phyloP scores from a whole-genome alignment of 1,139 yeast species.

The Kodamaea alishanica region DNA sequence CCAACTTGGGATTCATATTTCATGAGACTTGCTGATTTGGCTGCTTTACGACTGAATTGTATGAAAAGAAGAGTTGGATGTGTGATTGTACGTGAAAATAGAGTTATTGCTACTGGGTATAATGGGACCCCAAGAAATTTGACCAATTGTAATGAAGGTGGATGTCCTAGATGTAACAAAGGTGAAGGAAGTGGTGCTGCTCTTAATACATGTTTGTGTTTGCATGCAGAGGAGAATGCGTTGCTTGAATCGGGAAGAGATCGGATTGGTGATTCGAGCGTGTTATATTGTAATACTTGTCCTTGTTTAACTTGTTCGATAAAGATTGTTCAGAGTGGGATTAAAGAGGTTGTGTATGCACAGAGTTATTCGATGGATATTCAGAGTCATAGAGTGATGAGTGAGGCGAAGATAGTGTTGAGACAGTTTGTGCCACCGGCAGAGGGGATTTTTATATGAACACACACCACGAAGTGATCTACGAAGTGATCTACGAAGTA shows the following conservation, averaged over 20 bases:
- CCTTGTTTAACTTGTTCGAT: slow-evolving; percentile 96
- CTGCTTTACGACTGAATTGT: slow-evolving; percentile 89
- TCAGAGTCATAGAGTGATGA: slow-evolving; percentile 64
- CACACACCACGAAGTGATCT: background rate
- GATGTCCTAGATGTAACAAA: slow-evolving; percentile 81
- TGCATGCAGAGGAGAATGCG: slow-evolving; percentile 98
- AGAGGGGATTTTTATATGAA: slow-evolving; percentile 39
- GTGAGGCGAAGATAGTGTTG: slow-evolving; percentile 66
- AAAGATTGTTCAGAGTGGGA: slow-evolving; percentile 90
- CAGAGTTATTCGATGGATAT: slow-evolving; percentile 91
- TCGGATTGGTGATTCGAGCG: slow-evolving; percentile 48
- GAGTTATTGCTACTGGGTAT: slow-evolving; percentile 94
- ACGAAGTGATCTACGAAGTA: background rate
- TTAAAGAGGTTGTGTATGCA: slow-evolving; percentile 88
- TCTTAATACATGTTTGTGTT: slow-evolving; percentile 80
- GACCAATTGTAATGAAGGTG: slow-evolving; percentile 90
- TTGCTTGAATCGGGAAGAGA: slow-evolving; percentile 90
- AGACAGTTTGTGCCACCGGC: slow-evolving; percentile 72
- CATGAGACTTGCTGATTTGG: slow-evolving; percentile 88
- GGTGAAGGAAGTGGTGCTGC: slow-evolving; percentile 60
- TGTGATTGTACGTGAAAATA: slow-evolving; percentile 78
- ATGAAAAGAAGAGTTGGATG: slow-evolving; percentile 98
- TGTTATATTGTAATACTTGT: slow-evolving; percentile 90
- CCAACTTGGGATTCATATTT: slow-evolving; percentile 97
- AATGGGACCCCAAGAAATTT: slow-evolving; percentile 94